phyloP scores from a whole-genome alignment of 1,139 yeast genomes.

The Ogataea hybrid region DNA sequence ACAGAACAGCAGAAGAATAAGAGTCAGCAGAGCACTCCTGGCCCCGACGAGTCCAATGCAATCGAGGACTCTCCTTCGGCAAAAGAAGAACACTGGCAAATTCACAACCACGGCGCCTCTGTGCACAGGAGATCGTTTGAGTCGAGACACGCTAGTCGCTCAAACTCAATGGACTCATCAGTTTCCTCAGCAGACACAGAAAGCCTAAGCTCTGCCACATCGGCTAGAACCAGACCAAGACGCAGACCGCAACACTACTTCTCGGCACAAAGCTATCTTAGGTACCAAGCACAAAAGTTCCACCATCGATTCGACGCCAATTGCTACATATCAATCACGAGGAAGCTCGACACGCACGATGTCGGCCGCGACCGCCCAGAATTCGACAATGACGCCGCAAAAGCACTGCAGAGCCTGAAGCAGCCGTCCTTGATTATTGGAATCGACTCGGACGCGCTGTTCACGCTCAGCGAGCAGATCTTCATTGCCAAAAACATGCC shows the following conservation, averaged over 20 bases:
- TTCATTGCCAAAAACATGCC: conserved; percentile 75
- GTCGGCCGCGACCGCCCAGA: conserved; percentile 74
- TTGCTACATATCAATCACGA: conserved; percentile 89
- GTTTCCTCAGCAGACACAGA: conserved; percentile 16
- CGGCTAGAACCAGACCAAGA: conserved; percentile 25
- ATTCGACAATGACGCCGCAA: conserved; percentile 42
- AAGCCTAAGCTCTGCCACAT: conserved; percentile 15
- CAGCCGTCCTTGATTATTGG: conserved; percentile 88
- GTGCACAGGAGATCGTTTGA: conserved; percentile 25
- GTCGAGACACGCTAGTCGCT: conserved; percentile 17
- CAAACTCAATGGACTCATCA: conserved; percentile 17
- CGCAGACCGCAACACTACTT: conserved; percentile 79
- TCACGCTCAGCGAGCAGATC: conserved; percentile 90
- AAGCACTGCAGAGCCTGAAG: conserved; percentile 53
- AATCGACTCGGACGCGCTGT: conserved; percentile 86
- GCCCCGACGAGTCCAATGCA: conserved; percentile 9
- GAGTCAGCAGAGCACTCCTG: conserved; percentile 12
- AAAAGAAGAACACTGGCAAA: conserved; percentile 54
- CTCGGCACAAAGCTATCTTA: conserved; percentile 90
- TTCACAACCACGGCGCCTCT: conserved; percentile 61
- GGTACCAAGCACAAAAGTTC: conserved; percentile 93
- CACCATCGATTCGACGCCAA: conserved; percentile 91
- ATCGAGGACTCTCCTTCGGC: conserved; percentile 17
- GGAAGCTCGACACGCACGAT: conserved; percentile 94
- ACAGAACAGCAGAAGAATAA: conserved; percentile 31